Evolutionary conservation across 1,139 yeast genomes (phyloP), one percentile per base, ranked within the genome.

Genomic region (Fermentozyma sake): DNA sequence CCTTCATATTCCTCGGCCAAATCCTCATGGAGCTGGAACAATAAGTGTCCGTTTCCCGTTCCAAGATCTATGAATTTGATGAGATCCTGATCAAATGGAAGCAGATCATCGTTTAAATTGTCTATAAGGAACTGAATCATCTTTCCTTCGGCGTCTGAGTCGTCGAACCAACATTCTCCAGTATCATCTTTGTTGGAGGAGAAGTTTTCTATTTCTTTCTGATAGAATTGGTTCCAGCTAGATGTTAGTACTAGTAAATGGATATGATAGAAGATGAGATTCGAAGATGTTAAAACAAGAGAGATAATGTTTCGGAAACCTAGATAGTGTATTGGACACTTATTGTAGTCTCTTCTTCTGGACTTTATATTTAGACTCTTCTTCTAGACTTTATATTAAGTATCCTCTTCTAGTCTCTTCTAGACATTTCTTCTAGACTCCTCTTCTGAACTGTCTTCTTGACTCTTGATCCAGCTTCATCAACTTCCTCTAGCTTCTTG

Each of bases 151-250:
- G 98, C 97, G 46, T 82, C 87, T 9, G 86, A 80, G 46, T 93
- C 97, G 39, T 82, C 79, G 53, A 91, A 91, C 98, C 98, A 93
- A 51, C 89, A 75, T 54, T 91, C 98, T 3, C 98, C 98, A 1
- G 89, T 79, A 50, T 91, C 97, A 12, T 79, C 70, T 11, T 80
- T 74, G 48, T 89, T 83, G 16, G 73, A 72, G 22, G 65, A 52
- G 47, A 84, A 89, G 55, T 89, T 89, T 23, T 55, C 46, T 39
- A 75, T 71, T 50, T 91, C 98, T 19, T 72, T 52, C 22, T 72
- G 59, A 55, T 91, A 91, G 50, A 91, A 85, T 32, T 79, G 72
- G 53, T 91, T 89, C 98, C 98, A 91, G 61, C 79, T 68, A n/a
- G 34, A 7, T 11, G 53, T 55, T 51, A 58, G 58, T 48, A 38